A percentile compares a stretch with the other conserved stretches of the same genome.
Evolutionary conservation across 164 flowering plant genomes (phyloP).

Genomic region (Saururus chinensis): DNA sequence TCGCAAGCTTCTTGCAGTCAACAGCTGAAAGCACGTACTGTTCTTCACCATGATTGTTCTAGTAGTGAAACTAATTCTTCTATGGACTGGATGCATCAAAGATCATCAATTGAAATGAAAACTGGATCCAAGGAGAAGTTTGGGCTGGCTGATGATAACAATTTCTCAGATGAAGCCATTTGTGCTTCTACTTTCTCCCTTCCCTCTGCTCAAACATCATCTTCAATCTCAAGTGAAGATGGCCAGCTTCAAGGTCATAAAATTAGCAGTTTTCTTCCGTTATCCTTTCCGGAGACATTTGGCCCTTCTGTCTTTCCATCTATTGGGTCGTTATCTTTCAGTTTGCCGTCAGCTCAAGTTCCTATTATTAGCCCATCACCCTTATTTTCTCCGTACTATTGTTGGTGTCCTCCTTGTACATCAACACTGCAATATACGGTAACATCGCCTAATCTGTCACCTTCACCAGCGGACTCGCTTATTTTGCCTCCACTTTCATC

Average conservation of each 20-base stretch:
- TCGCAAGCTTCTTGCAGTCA: constrained; percentile 22
- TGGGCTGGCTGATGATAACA: constrained; percentile 35
- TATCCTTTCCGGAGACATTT: constrained; percentile 30
- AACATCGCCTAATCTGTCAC: constrained; percentile 23
- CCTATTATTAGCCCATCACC: constrained; percentile 19
- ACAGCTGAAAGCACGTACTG: constrained; percentile 24
- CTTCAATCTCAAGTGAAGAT: constrained; percentile 18
- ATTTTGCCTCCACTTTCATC: constrained; percentile 49
- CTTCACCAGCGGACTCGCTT: constrained; percentile 23
- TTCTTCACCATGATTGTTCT: constrained; percentile 47
- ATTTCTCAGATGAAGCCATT: not conserved
- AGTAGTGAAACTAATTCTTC: constrained; percentile 62
- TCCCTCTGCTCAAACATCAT: constrained; percentile 7
- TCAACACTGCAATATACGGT: constrained; percentile 33
- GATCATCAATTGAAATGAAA: constrained; percentile 22
- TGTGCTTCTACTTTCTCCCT: not conserved
- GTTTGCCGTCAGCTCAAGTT: constrained; percentile 12
- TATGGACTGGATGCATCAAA: constrained; percentile 46
- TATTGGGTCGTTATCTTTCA: constrained; percentile 7
- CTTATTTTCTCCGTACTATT: constrained; percentile 61
- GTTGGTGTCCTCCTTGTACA: constrained; percentile 72
- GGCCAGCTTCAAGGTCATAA: constrained; percentile 14
- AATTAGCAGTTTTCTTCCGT: constrained; percentile 7
- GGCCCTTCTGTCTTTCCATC: constrained; percentile 18
- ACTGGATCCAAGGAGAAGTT: constrained; percentile 38